Percentiles rank a stretch among this genome's conserved stretches.
Conservation (phyloP, 1,139 yeast genomes). For the Diutina rugosa region DNA sequence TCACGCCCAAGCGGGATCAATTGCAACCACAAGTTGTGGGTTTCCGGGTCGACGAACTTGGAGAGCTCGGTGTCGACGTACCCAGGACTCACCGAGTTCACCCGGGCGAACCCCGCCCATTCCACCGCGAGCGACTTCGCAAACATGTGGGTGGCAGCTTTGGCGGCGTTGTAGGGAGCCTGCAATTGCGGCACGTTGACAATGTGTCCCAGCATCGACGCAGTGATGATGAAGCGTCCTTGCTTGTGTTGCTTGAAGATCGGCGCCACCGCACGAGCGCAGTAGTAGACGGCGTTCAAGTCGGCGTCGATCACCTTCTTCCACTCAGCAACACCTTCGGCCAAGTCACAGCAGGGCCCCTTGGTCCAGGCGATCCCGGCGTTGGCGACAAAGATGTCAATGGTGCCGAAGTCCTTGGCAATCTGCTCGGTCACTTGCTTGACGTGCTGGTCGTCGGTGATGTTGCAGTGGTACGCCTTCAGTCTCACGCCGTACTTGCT, state of each 20-base stretch:
- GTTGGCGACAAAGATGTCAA: constrained; percentile 80
- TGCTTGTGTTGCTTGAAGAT: constrained; percentile 55
- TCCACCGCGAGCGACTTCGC: constrained; percentile 70
- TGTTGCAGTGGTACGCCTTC: constrained; percentile 62
- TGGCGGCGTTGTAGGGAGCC: constrained; percentile 75
- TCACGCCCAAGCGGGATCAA: constrained; percentile 69
- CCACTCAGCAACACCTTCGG: constrained; percentile 19
- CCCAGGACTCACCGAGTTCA: constrained; percentile 73
- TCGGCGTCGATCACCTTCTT: constrained; percentile 48
- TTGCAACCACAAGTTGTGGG: constrained; percentile 45
- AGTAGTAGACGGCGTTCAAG: constrained; percentile 62
- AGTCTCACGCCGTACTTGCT: constrained; percentile 53
- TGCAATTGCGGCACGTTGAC: constrained; percentile 79
- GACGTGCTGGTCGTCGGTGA: constrained; percentile 48
- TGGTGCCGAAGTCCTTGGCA: constrained; percentile 57
- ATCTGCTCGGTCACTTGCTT: constrained; percentile 44
- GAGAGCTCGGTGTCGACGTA: constrained; percentile 61
- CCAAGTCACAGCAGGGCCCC: constrained; percentile 49
- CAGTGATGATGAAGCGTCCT: constrained; percentile 66
- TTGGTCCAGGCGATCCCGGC: constrained; percentile 86
- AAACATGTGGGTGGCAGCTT: constrained; percentile 76
- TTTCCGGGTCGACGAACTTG: constrained; percentile 32
- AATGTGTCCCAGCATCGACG: constrained; percentile 78
- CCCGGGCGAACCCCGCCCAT: constrained; percentile 73
- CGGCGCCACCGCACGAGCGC: constrained; percentile 61